phyloP scores from a whole-genome alignment of 345 rosid genomes.

The Populus tremula region DNA sequence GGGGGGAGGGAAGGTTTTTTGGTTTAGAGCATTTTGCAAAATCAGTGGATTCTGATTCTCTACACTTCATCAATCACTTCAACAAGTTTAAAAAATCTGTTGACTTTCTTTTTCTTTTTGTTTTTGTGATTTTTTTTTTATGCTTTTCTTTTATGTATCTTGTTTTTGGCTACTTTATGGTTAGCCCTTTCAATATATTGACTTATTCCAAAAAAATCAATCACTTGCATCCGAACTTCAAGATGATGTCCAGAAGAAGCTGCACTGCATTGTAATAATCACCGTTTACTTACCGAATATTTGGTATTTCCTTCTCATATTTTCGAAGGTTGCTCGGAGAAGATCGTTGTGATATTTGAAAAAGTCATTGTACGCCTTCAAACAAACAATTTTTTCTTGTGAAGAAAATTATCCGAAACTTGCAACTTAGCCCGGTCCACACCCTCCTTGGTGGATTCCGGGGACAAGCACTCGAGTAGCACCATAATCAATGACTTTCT shows the following conservation, averaged over 20 bases:
- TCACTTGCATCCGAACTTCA: neutral
- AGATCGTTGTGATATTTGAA: neutral
- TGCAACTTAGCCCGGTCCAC: neutral
- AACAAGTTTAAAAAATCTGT: no score
- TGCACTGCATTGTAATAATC: neutral
- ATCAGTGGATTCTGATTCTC: no score
- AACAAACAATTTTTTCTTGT: neutral
- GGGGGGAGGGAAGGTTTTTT: no score
- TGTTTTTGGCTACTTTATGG: no score
- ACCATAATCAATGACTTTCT: neutral
- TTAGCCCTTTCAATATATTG: no score
- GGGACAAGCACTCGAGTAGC: neutral
- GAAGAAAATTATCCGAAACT: no score
- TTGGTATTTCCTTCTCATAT: neutral
- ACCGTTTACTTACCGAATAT: neutral
- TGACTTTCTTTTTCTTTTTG: no score
- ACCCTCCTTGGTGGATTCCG: neutral
- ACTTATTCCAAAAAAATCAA: no score
- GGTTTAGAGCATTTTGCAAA: no score
- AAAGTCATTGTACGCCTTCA: neutral
- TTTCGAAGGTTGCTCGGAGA: neutral
- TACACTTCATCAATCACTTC: neutral
- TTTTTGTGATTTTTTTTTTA: no score
- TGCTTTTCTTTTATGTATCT: no score
- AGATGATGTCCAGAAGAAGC: neutral